Percentiles rank a stretch among this genome's conserved stretches.
These are phyloP conservation scores for Malania oleifera DNA, from an alignment of 164 flowering plant species.

Conservation along the genomic window DNA sequence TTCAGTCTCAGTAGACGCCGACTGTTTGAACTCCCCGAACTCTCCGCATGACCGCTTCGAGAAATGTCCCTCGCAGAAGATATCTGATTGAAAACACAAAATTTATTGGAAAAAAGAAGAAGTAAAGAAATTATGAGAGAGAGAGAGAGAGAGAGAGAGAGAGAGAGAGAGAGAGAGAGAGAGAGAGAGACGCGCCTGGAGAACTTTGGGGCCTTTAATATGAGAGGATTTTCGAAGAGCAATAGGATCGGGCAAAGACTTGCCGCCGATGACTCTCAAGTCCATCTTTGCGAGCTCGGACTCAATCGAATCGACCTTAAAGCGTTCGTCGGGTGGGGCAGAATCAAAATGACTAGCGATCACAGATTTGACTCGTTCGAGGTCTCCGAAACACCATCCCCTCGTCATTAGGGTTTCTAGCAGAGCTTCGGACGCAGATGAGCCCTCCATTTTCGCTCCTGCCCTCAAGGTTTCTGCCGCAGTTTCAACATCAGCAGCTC, in stretches of 20 bases:
- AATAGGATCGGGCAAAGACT: constrained; percentile 59
- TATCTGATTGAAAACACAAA: constrained; percentile 32
- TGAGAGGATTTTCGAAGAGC: constrained; percentile 39
- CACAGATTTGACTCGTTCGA: constrained; percentile 30
- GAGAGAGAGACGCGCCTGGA: constrained; percentile 44
- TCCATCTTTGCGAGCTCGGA: constrained; percentile 71
- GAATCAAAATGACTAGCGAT: constrained; percentile 26
- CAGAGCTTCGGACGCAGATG: constrained; percentile 18
- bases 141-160: background rate
- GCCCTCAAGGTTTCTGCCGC: background rate
- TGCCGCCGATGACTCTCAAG: constrained; percentile 61
- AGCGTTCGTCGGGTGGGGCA: constrained; percentile 20
- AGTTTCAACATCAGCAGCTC: no score
- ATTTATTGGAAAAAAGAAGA: background rate
- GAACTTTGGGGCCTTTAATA: constrained; percentile 69
- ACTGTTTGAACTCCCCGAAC: constrained; percentile 28
- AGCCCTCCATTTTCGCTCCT: constrained; percentile 17
- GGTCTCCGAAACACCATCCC: constrained; percentile 67
- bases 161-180: constrained; percentile 3
- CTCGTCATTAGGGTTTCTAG: constrained; percentile 43
- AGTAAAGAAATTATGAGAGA: background rate
- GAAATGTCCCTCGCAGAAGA: constrained; percentile 63
- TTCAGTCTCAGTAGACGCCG: constrained; percentile 49
- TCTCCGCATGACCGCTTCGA: constrained; percentile 45
- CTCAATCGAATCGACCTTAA: constrained; percentile 39